Percentiles rank a stretch among this genome's conserved stretches.
Conservation (phyloP, 805 yeast genomes). For the Sporopachydermia lactativora region DNA sequence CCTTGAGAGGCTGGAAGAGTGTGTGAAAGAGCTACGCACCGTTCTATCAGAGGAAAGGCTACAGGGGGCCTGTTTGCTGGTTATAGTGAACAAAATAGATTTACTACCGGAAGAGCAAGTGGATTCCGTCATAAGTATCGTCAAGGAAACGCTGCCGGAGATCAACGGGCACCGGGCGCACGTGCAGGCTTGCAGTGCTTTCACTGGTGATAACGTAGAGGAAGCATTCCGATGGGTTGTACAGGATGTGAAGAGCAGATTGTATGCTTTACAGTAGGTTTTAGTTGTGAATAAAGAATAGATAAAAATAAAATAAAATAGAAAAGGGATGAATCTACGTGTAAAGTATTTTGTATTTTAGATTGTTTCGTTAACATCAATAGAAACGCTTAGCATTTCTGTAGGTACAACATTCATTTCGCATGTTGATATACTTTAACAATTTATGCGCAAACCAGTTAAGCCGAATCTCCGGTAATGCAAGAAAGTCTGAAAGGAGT, state of each 20-base stretch:
- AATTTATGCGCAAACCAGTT: too few species aligned
- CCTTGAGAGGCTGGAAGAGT: constrained; percentile 48
- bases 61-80: constrained; percentile 51
- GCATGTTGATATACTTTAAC: too few species aligned
- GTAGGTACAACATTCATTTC: too few species aligned
- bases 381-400: too few species aligned
- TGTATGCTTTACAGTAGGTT: constrained; percentile 18
- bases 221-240: constrained; percentile 30
- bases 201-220: constrained; percentile 26
- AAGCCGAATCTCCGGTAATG: too few species aligned
- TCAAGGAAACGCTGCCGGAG: constrained; percentile 14
- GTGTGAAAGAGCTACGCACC: constrained; percentile 45
- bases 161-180: constrained; percentile 27
- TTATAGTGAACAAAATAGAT: constrained; percentile 69
- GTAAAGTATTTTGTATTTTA: constrained; percentile 2
- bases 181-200: constrained; percentile 34
- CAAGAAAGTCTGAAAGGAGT: too few species aligned
- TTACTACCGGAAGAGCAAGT: constrained; percentile 20
- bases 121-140: constrained; percentile 6
- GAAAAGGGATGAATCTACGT: constrained; percentile 2
- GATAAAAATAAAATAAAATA: too few species aligned
- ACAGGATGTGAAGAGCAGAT: constrained; percentile 24
- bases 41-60: constrained; percentile 54
- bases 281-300: too few species aligned
- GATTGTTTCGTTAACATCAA: neutral